phyloP scores from a whole-genome alignment of 2,329 filamentous ascomycete species.

The Aspergillus pseudoglaucus region DNA sequence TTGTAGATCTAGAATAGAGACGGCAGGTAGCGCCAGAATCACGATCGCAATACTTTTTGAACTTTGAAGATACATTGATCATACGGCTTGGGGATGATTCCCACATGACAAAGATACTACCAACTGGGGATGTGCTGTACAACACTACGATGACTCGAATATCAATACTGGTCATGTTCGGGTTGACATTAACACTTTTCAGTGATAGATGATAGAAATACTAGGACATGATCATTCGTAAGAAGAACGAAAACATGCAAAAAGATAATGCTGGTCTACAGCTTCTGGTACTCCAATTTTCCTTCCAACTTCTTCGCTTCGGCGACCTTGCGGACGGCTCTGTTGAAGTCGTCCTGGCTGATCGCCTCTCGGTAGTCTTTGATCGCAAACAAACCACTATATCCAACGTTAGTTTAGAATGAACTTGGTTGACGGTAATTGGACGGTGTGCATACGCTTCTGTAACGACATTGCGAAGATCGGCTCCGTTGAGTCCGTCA shows the following conservation, averaged over 20 bases:
- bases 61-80: too few species aligned
- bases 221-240: conserved; percentile 10
- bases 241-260: conserved; percentile 1
- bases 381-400: conserved; percentile 88
- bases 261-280: conserved; percentile 48
- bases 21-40: too few species aligned
- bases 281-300: conserved; percentile 95
- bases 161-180: background rate
- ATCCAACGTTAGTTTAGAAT: conserved; percentile 13
- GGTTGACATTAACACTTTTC: conserved; percentile 1
- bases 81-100: too few species aligned
- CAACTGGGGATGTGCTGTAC: too few species aligned
- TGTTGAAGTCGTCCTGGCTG: conserved; percentile 99
- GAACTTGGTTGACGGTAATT: background rate
- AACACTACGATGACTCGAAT: background rate
- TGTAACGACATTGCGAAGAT: conserved; percentile 94
- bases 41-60: too few species aligned
- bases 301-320: conserved; percentile 98
- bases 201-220: conserved; percentile 1
- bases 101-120: too few species aligned
- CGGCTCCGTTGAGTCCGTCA: conserved; percentile 92
- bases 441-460: conserved; percentile 68
- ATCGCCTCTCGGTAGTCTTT: conserved; percentile 95
- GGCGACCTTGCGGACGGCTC: conserved; percentile 93
- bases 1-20: too few species aligned